These are phyloP conservation scores for Penicillium sp. DNA, from an alignment of 2,329 filamentous ascomycete species.

Conservation along the genomic window DNA sequence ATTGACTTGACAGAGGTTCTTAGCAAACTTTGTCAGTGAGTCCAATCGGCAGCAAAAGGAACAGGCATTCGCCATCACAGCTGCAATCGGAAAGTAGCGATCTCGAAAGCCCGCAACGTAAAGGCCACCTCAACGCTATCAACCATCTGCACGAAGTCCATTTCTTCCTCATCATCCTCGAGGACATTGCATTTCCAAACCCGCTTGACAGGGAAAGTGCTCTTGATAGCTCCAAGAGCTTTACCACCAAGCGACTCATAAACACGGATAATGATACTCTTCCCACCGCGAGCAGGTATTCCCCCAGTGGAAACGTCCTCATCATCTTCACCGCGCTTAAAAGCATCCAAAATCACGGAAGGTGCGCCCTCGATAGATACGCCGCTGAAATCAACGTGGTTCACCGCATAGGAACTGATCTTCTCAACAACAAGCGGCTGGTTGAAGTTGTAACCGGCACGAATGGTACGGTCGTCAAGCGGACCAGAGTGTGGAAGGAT, in stretches of 20 bases:
- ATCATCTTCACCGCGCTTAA: constrained; percentile 93
- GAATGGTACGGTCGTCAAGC: constrained; percentile 71
- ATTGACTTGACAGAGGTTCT: not conserved
- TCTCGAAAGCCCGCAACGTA: constrained; percentile 76
- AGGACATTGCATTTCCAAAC: constrained; percentile 83
- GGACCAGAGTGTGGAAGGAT: constrained; percentile 80
- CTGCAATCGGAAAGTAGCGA: constrained; percentile 74
- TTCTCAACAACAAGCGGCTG: constrained; percentile 66
- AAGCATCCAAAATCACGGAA: constrained; percentile 77
- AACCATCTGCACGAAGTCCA: constrained; percentile 49
- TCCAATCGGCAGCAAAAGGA: not conserved
- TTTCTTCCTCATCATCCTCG: constrained; percentile 77
- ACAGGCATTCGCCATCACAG: constrained; percentile 34
- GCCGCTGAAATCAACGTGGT: constrained; percentile 45
- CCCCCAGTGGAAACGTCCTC: constrained; percentile 63
- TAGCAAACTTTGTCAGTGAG: not conserved
- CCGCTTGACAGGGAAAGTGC: constrained; percentile 69
- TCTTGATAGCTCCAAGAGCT: constrained; percentile 68
- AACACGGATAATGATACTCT: constrained; percentile 78
- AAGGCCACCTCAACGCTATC: constrained; percentile 55
- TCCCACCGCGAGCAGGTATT: constrained; percentile 66
- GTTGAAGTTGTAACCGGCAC: constrained; percentile 88
- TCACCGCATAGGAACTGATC: constrained; percentile 18
- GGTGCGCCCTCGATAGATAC: constrained; percentile 67
- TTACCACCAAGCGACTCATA: constrained; percentile 88